Evolutionary conservation across 495 filamentous ascomycete species (phyloP), one percentile per base, ranked within the genome.

Genomic region (Aspergillus saccharolyticus): DNA sequence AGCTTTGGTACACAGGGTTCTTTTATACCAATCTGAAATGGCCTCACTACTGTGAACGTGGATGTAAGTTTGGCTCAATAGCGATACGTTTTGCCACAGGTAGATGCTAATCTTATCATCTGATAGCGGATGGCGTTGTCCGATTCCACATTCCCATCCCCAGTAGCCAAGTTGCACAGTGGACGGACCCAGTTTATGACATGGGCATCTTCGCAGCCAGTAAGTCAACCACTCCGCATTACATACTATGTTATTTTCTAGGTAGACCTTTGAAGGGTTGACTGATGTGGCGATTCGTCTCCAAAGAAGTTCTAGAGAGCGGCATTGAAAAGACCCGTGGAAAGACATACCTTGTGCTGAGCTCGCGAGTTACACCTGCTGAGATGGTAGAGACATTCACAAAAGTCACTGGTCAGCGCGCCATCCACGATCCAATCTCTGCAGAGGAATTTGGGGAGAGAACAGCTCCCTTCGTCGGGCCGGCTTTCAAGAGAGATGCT

Each of bases 131-230:
- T 20, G 58, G 58, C 12, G 45, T 55, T 2, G 59, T 66, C 6
- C 61, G 57, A 16, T 63, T 66, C 42, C 56, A 56, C 39, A 43
- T 54, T 1, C 64, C 64, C 17, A 50, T 58, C 30, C 53, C 58
- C 2, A 30, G 53, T 6, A 24, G 39, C 46, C 53, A 59, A 44
- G 21, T 58, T 4, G 64, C 54, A 16, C 30, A 66, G 14, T 66
- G 64, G 64, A 44, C 53, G 0, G 64, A 66, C 55, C 61, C 64
- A 0, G 42, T 15, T 7, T 44, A 62, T 30, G 64, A 66, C 24
- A 63, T 66, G 20, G 64, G 64, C 1, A n/a, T 52, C 7, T 63
- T 53, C 30, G 58, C 64, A 20, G 58, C 64, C 24, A 43, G 64
- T 66, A 55, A 44, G 58, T 52, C 42, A n/a, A n/a, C n/a, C 53